phyloP scores from a whole-genome alignment of 2,329 filamentous ascomycete species.

The Lecanicillium sp. region DNA sequence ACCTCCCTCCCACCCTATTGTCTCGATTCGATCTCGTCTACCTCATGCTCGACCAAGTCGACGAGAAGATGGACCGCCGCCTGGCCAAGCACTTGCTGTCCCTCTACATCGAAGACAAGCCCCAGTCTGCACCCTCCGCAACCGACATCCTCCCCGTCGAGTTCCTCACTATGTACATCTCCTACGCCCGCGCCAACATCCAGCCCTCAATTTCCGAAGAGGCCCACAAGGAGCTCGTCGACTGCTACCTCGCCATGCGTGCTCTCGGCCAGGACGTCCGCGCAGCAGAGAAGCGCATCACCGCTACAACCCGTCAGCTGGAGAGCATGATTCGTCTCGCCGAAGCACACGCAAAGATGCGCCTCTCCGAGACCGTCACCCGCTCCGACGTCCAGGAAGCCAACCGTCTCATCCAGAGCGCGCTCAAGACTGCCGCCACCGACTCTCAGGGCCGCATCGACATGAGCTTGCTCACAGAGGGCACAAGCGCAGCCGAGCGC shows the following conservation, averaged over 20 bases:
- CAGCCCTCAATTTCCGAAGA: constrained; percentile 74
- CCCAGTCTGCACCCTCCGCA: constrained; percentile 67
- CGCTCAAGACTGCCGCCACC: constrained; percentile 95
- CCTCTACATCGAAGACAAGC: constrained; percentile 93
- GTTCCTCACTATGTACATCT: constrained; percentile 94
- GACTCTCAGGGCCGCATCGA: constrained; percentile 90
- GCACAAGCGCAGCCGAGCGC: constrained; percentile 82
- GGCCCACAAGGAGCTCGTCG: constrained; percentile 75
- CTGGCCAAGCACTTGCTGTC: constrained; percentile 87
- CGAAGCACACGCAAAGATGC: constrained; percentile 98
- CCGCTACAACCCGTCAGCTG: constrained; percentile 89
- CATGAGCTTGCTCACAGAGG: constrained; percentile 91
- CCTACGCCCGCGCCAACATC: constrained; percentile 80
- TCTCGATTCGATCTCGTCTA: constrained; percentile 97
- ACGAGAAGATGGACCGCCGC: constrained; percentile 81
- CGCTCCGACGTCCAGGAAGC: constrained; percentile 81
- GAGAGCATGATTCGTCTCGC: constrained; percentile 97
- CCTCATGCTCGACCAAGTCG: constrained; percentile 86
- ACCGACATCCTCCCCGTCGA: constrained; percentile 85
- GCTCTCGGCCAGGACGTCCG: constrained; percentile 84
- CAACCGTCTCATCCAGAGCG: constrained; percentile 83
- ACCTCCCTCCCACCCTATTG: constrained; percentile 86
- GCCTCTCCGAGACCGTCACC: constrained; percentile 68
- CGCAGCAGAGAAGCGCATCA: constrained; percentile 88
- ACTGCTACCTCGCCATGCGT: constrained; percentile 90